These are phyloP conservation scores for Ceratobasidium sp. DNA, from an alignment of 1,284 basidiomycete genomes.

Conservation along the genomic window DNA sequence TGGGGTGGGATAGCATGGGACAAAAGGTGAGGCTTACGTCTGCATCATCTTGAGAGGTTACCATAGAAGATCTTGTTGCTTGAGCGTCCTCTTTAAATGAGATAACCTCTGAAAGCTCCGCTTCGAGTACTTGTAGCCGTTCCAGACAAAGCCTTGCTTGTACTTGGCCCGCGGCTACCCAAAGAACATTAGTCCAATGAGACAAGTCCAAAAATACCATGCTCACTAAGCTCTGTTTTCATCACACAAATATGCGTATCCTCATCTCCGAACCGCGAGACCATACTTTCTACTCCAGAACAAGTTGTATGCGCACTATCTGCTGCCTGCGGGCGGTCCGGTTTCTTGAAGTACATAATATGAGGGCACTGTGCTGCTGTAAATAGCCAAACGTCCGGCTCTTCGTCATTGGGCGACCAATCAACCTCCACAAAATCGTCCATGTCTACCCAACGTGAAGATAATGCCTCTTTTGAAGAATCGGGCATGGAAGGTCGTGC, in stretches of 20 bases:
- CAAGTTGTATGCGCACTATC: slow-evolving; percentile 47
- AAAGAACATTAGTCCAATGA: background rate
- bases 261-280: slow-evolving; percentile 88
- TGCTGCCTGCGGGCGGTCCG: slow-evolving; percentile 53
- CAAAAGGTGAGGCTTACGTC: background rate
- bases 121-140: slow-evolving; percentile 65
- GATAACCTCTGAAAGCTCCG: slow-evolving; percentile 51
- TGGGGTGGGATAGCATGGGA: background rate
- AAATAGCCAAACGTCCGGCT: slow-evolving; percentile 75
- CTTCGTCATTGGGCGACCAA: slow-evolving; percentile 64
- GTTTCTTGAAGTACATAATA: slow-evolving; percentile 79
- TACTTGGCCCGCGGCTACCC: slow-evolving; percentile 70
- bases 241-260: slow-evolving; percentile 87
- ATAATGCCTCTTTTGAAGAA: slow-evolving; percentile 36
- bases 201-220: slow-evolving; percentile 45
- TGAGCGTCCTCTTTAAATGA: slow-evolving; percentile 27
- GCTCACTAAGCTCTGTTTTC: slow-evolving; percentile 77
- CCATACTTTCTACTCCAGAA: slow-evolving; percentile 46
- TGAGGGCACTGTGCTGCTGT: slow-evolving; percentile 82
- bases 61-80: background rate
- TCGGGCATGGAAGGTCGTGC: slow-evolving; percentile 41
- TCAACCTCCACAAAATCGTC: slow-evolving; percentile 89
- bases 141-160: slow-evolving; percentile 72
- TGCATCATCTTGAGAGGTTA: slow-evolving; percentile 5
- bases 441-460: slow-evolving; percentile 76